These are phyloP conservation scores for Calonectria montana DNA, from an alignment of 2,329 filamentous ascomycete genomes.

Conservation along the genomic window DNA sequence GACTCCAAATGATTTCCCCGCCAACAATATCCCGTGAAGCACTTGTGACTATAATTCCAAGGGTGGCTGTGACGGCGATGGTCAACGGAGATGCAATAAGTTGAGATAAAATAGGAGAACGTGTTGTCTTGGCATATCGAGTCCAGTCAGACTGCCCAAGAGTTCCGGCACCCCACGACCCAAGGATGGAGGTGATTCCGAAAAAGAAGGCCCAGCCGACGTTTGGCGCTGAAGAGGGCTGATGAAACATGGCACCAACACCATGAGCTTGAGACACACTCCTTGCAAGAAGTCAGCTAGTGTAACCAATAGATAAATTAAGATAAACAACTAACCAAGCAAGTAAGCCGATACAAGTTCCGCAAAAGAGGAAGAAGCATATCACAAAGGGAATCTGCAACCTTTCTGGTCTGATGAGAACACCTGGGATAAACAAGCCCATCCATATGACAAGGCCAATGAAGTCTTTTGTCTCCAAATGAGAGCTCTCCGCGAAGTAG, in stretches of 20 bases:
- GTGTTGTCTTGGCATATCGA: constrained; percentile 35
- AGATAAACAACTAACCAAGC: constrained; percentile 21
- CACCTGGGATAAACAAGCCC: constrained; percentile 32
- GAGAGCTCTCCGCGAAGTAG: constrained; percentile 35
- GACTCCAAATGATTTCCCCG: constrained; percentile 41
- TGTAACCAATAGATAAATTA: background rate
- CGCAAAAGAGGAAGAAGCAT: constrained; percentile 39
- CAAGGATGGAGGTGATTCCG: constrained; percentile 44
- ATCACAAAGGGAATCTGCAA: constrained; percentile 40
- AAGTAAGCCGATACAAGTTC: constrained; percentile 34
- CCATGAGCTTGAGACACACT: constrained; percentile 35
- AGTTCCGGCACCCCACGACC: constrained; percentile 41
- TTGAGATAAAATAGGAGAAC: constrained; percentile 36
- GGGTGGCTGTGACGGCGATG: constrained; percentile 42
- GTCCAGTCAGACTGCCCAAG: constrained; percentile 45
- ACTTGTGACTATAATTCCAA: constrained; percentile 41
- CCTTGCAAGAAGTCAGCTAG: constrained; percentile 17
- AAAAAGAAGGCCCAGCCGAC: constrained; percentile 46
- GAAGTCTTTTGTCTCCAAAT: constrained; percentile 42
- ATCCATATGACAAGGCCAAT: constrained; percentile 42
- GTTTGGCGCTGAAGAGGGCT: constrained; percentile 32
- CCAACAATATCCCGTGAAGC: constrained; percentile 36
- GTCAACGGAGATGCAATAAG: constrained; percentile 39
- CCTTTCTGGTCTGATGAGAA: constrained; percentile 39
- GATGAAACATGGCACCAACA: constrained; percentile 36